Evolutionary conservation across 2,329 filamentous ascomycete species (phyloP).

Genomic region (Ascosphaera acerosa): DNA sequence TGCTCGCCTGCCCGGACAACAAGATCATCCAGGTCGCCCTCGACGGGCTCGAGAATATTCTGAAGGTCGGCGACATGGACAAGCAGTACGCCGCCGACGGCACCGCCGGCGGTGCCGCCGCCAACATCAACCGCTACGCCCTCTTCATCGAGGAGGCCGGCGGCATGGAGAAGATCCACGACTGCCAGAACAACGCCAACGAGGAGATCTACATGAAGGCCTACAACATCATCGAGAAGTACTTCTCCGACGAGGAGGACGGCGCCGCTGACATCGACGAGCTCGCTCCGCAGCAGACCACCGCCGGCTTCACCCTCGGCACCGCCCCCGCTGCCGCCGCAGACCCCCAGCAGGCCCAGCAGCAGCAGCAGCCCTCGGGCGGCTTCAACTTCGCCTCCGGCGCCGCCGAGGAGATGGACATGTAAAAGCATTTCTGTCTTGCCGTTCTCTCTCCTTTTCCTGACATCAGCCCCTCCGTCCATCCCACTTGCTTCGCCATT

Average conservation of each 20-base stretch:
- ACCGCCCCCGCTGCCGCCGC: too few relatives aligned
- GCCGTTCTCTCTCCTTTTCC: neutral
- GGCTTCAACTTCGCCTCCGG: constrained; percentile 82
- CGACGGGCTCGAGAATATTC: constrained; percentile 93
- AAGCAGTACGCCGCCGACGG: constrained; percentile 46
- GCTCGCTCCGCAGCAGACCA: constrained; percentile 43
- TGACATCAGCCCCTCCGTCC: too few relatives aligned
- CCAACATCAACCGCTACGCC: constrained; percentile 71
- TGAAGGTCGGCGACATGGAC: constrained; percentile 98
- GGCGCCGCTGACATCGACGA: constrained; percentile 53
- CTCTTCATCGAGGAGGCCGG: constrained; percentile 96
- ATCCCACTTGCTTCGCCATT: too few relatives aligned
- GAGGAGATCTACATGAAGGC: constrained; percentile 99
- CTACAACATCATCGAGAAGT: constrained; percentile 99
- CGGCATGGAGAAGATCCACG: constrained; percentile 99
- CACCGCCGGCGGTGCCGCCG: too few relatives aligned
- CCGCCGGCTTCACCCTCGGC: constrained; percentile 47
- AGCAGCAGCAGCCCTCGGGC: constrained; percentile 40
- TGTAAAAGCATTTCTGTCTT: constrained; percentile 23
- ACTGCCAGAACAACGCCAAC: constrained; percentile 99
- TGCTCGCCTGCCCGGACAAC: constrained; percentile 90
- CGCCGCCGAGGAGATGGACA: constrained; percentile 35
- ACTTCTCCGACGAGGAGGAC: constrained; percentile 97
- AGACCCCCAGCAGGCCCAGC: too few relatives aligned
- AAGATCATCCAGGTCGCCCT: constrained; percentile 99